These are phyloP conservation scores for Lachnellula hyalina DNA, from an alignment of 2,329 filamentous ascomycete species.

Conservation along the genomic window DNA sequence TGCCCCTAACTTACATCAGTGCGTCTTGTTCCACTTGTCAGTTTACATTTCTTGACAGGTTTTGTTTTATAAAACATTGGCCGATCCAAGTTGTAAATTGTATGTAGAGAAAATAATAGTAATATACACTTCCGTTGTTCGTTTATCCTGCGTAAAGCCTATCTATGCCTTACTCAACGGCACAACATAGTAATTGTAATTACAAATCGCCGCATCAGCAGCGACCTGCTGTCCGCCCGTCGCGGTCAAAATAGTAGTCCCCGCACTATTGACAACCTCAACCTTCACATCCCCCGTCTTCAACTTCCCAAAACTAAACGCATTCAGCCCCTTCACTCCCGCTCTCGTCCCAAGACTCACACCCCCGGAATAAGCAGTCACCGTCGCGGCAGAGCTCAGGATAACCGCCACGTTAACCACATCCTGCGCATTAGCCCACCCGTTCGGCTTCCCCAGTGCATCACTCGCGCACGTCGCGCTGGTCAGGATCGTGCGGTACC, in stretches of 20 bases:
- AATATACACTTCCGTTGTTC: no score
- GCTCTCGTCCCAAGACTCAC: constrained; percentile 1
- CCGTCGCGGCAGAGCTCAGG: neutral
- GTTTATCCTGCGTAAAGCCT: no score
- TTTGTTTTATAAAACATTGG: no score
- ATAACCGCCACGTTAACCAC: constrained; percentile 1
- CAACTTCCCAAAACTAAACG: constrained; percentile 10
- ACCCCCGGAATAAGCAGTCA: constrained; percentile 4
- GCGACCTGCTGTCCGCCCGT: constrained; percentile 7
- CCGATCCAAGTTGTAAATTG: no score
- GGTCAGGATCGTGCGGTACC: constrained; percentile 25
- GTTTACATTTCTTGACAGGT: no score
- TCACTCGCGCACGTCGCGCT: constrained; percentile 9
- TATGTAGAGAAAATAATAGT: no score
- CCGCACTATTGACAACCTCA: constrained; percentile 3
- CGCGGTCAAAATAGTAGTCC: constrained; percentile 3
- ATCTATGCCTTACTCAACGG: no score
- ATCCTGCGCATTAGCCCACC: constrained; percentile 8
- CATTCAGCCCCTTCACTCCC: constrained; percentile 11
- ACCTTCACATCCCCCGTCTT: constrained; percentile 12
- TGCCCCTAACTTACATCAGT: no score
- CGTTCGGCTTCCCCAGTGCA: constrained; percentile 3
- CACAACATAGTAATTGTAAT: constrained; percentile 14
- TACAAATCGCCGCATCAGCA: constrained; percentile 8
- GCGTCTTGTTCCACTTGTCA: no score